Percentiles rank a stretch among this genome's conserved stretches.
Conservation (phyloP, 1,139 yeast species). For the Lodderomyces jiufengensis region DNA sequence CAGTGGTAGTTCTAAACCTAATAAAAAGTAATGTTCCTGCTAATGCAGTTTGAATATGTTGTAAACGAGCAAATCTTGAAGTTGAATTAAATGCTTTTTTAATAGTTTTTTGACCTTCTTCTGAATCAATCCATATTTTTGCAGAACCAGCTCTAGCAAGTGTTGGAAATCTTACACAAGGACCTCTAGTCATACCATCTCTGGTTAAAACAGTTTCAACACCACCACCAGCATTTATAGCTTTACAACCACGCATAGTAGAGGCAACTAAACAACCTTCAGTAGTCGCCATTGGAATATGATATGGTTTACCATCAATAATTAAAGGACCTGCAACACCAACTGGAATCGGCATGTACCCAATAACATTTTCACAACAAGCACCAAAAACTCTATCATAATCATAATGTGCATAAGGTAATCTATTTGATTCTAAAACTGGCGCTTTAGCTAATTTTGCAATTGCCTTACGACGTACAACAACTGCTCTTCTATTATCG, state of each 20-base stretch:
- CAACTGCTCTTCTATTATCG: conserved; percentile 88
- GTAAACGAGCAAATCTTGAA: conserved; percentile 93
- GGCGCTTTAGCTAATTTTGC: conserved; percentile 82
- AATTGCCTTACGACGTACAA: conserved; percentile 86
- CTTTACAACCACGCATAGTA: conserved; percentile 98
- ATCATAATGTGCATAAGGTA: conserved; percentile 83
- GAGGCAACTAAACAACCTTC: conserved; percentile 99
- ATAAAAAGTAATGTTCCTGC: conserved; percentile 92
- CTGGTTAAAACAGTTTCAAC: conserved; percentile 85
- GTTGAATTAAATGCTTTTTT: conserved; percentile 95
- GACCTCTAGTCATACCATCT: conserved; percentile 99
- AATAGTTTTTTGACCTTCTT: conserved; percentile 78
- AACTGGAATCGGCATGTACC: conserved; percentile 91
- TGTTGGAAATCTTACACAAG: conserved; percentile 86
- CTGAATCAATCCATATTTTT: conserved; percentile 92
- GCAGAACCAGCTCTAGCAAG: conserved; percentile 90
- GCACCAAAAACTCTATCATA: conserved; percentile 97
- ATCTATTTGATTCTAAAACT: conserved; percentile 61
- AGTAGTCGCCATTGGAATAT: conserved; percentile 98
- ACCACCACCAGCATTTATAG: conserved; percentile 97
- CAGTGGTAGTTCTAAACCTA: conserved; percentile 94
- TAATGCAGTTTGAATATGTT: conserved; percentile 84
- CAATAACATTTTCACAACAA: conserved; percentile 97
- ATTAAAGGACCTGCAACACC: conserved; percentile 97
- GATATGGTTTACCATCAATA: conserved; percentile 82